phyloP scores from a whole-genome alignment of 2,329 filamentous ascomycete genomes.

The Lecanosticta acicola region DNA sequence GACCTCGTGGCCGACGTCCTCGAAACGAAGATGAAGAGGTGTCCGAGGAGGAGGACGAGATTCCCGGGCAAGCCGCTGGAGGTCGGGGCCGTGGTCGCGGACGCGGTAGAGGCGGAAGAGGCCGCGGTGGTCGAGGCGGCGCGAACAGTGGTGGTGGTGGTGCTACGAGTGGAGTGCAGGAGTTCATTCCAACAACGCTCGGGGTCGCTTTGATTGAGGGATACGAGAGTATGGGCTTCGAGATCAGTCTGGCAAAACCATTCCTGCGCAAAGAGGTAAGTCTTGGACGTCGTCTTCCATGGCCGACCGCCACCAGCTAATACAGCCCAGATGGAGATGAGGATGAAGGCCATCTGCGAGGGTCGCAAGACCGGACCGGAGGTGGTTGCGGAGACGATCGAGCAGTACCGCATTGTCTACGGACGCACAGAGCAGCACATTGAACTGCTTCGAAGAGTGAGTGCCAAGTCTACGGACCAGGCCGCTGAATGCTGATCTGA shows the following conservation, averaged over 20 bases:
- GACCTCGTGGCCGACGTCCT: conserved; percentile 39
- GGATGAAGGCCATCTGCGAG: conserved; percentile 95
- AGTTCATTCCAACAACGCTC: conserved; percentile 88
- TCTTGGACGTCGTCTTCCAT: background rate
- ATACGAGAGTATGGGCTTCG: conserved; percentile 89
- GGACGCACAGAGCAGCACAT: conserved; percentile 73
- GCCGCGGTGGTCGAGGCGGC: conserved; percentile 47
- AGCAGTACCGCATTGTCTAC: conserved; percentile 83
- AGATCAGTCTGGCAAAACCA: conserved; percentile 88
- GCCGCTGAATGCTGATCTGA: conserved; percentile 2
- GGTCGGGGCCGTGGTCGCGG: conserved; percentile 36
- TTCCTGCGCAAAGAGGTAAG: conserved; percentile 81
- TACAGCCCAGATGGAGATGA: conserved; percentile 67
- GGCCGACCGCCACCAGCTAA: conserved; percentile 6
- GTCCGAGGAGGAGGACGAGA: conserved; percentile 34
- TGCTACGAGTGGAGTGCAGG: conserved; percentile 55
- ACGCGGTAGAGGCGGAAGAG: conserved; percentile 34
- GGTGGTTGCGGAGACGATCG: conserved; percentile 76
- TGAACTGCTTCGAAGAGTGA: conserved; percentile 52
- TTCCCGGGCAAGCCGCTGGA: conserved; percentile 32
- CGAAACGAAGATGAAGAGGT: conserved; percentile 26
- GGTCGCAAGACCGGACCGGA: conserved; percentile 67
- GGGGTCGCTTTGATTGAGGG: conserved; percentile 89
- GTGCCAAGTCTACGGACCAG: conserved; percentile 23
- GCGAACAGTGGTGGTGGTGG: conserved; percentile 43